Percentiles rank a stretch among this genome's conserved stretches.
phyloP scores from a whole-genome alignment of 805 yeast species.

The Candida easanensis region DNA sequence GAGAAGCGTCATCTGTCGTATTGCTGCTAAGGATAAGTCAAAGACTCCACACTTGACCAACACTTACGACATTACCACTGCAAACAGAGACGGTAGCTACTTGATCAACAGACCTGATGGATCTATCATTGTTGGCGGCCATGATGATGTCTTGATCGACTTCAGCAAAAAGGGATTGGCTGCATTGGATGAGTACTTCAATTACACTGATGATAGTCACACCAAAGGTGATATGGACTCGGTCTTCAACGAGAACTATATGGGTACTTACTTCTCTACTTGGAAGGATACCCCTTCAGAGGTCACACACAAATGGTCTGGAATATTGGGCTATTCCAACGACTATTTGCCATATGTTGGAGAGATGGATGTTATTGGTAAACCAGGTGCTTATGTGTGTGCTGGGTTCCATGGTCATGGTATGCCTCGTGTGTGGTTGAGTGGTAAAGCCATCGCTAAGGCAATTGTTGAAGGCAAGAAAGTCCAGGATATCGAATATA shows the following conservation, averaged over 20 bases:
- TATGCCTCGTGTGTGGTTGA: conserved; percentile 43
- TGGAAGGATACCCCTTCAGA: conserved; percentile 31
- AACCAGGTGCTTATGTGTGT: conserved; percentile 33
- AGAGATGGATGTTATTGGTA: conserved; percentile 29
- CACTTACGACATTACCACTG: conserved; percentile 32
- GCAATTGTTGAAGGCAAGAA: conserved; percentile 16
- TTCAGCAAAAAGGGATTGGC: conserved; percentile 8
- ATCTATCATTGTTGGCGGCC: conserved; percentile 35
- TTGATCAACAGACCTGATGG: conserved; percentile 40
- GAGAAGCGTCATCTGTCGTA: conserved; percentile 33
- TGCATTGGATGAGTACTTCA: conserved; percentile 25
- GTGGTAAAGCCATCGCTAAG: conserved; percentile 39
- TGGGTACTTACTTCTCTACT: conserved; percentile 31
- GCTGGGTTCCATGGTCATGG: conserved; percentile 54
- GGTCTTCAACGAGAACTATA: conserved; percentile 28
- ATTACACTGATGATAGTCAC: conserved; percentile 34
- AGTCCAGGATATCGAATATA: conserved; percentile 15
- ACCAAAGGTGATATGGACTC: conserved; percentile 25
- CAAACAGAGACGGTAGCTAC: conserved; percentile 30
- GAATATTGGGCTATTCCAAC: conserved; percentile 45
- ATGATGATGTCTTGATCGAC: conserved; percentile 12
- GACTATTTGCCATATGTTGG: conserved; percentile 44
- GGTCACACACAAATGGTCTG: conserved; percentile 38
- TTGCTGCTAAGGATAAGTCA: conserved; percentile 23
- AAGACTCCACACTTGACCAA: conserved; percentile 35